These are phyloP conservation scores for Scorias spongiosa DNA, from an alignment of 2,329 filamentous ascomycete species.

Conservation along the genomic window DNA sequence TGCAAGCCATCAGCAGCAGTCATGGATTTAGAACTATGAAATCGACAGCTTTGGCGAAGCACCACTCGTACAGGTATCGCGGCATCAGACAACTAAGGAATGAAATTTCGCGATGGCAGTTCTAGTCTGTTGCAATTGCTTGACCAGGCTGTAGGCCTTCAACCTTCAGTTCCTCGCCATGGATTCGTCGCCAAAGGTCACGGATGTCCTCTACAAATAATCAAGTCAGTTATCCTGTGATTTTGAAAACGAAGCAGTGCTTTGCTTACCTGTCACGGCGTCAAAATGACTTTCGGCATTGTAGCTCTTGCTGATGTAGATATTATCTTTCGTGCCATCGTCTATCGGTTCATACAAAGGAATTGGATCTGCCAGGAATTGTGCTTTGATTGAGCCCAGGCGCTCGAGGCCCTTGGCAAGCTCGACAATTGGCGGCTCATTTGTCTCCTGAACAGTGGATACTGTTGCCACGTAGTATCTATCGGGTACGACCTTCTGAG, in stretches of 20 bases:
- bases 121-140: slow-evolving; percentile 20
- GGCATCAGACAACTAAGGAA: too few species aligned
- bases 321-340: slow-evolving; percentile 69
- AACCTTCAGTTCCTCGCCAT: slow-evolving; percentile 73
- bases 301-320: slow-evolving; percentile 98
- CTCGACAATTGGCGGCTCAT: slow-evolving; percentile 89
- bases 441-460: slow-evolving; percentile 85
- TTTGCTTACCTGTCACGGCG: slow-evolving; percentile 50
- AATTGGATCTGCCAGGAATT: slow-evolving; percentile 87
- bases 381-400: slow-evolving; percentile 86
- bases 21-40: too few species aligned
- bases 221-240: slow-evolving; percentile 5
- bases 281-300: slow-evolving; percentile 97
- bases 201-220: slow-evolving; percentile 62
- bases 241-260: background rate
- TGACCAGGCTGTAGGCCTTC: slow-evolving; percentile 72
- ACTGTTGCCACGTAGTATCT: slow-evolving; percentile 98
- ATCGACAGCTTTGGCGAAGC: too few species aligned
- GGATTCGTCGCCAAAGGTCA: slow-evolving; percentile 76
- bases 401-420: slow-evolving; percentile 83
- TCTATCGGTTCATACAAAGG: slow-evolving; percentile 85
- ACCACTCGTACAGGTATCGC: too few species aligned
- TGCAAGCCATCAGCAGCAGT: too few species aligned
- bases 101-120: too few species aligned
- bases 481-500: slow-evolving; percentile 97